Percentiles rank a stretch among this genome's conserved stretches.
Conservation (phyloP, 768 basidiomycete species). For the Russula foetens region DNA sequence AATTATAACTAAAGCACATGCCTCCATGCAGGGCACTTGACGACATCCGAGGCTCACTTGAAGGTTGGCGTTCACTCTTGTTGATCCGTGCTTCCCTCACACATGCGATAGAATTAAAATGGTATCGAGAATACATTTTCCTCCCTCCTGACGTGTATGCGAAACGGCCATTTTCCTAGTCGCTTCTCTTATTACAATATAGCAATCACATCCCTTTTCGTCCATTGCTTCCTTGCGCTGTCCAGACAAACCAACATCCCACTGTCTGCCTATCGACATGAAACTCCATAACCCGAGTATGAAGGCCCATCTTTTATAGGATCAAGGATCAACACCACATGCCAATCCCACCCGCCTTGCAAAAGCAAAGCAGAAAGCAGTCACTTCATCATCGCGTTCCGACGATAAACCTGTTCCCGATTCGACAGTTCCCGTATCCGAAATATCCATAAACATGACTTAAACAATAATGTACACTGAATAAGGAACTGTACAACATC, state of each 20-base stretch:
- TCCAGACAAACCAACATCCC: too few species aligned
- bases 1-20: neutral
- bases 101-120: conserved; percentile 52
- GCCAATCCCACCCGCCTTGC: too few species aligned
- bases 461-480: neutral
- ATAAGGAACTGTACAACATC: neutral
- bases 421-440: neutral
- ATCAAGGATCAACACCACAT: neutral
- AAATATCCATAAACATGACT: neutral
- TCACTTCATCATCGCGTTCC: neutral
- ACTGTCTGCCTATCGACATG: neutral
- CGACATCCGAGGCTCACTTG: conserved; percentile 72
- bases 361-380: neutral
- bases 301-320: neutral
- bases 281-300: neutral
- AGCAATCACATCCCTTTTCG: neutral
- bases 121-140: conserved; percentile 75
- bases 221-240: neutral
- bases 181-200: neutral
- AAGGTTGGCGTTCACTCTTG: conserved; percentile 37
- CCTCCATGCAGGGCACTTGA: conserved; percentile 55
- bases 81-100: neutral
- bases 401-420: neutral
- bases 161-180: neutral
- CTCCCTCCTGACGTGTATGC: conserved; percentile 27